Evolutionary conservation across 345 rosid species (phyloP), one percentile per base, ranked within the genome.

Genomic region (Cardamine resedifolia): DNA sequence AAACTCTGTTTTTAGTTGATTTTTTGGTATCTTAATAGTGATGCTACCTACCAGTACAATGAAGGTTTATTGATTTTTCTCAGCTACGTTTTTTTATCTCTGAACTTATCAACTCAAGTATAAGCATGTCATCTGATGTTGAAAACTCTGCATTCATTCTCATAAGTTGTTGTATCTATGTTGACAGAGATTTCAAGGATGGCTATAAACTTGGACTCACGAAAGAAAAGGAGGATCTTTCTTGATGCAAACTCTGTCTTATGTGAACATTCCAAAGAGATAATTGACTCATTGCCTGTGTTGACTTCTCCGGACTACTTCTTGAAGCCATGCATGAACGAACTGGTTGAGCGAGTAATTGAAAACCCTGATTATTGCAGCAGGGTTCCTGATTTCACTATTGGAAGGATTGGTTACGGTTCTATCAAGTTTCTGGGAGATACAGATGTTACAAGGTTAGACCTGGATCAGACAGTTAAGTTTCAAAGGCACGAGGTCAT

Each of bases 321-420:
- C 75, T 80, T 78, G 70, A 80, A 85, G 41, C 99, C 99, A 56
- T 76, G 80, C 69, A 78, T 87, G 73, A 70, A 70, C 31, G 89
- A 89, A 69, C 71, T 95, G 81, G 86, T 80, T 56, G 28, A 79
- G 10, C 57, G 60, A 76, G 96, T 86, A 70, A 65, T 80, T 12
- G 58, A 53, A 26, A 86, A 81, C 76, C 93, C 97, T 41, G 93
- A 85, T 64, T 95, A 83, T 78, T 86, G 84, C 79, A 80, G 90
- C 27, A 73, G 81, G 18, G 96, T 91, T 67, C 85, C 87, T 18
- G 84, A 87, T 81, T 90, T 95, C 70, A 80, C 74, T 4, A 77
- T 91, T 55, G 97, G 99, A 30, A 88, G 90, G 87, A 58, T 77
- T 75, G 96, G 93, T 64, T 86, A 83, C 79, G 97, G 99, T 28